Evolutionary conservation across 352 stramenopile species (phyloP), one percentile per base, ranked within the genome.

Genomic region (Globisporangium yorkense): DNA sequence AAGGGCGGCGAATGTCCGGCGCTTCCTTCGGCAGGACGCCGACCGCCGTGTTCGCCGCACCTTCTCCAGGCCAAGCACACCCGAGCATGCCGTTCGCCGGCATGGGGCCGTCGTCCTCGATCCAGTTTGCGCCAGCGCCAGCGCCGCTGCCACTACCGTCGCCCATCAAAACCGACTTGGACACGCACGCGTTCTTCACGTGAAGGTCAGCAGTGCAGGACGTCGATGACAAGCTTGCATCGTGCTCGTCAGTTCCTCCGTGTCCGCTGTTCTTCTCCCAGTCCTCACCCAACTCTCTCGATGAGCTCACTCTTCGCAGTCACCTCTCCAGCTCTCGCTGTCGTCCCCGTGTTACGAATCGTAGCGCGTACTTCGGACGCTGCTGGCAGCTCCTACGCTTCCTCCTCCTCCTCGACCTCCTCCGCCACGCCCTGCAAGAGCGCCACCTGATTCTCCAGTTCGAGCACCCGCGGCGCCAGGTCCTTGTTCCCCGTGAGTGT

Each of bases 111-210:
- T 6, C 5, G 18, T 20, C 45, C 2, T 18, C 41, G 41, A 31
- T 0, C 9, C 45, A 13, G 45, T 35, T 29, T n/a, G 15, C 12
- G 16, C 21, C 45, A 13, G 4, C 18, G 20, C 41, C 73, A 18
- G 87, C 75, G 35, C 69, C 80, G 35, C 64, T 90, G 46, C 80
- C 80, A 6, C 54, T 92, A 16, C 81, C 82, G 13, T 94, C 84
- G 43, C 81, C 81, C 10, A 92, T 94, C 62, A 94, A 94, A 57
- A 92, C 74, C 18, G 81, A 94, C 45, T 69, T 94, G 58, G 84
- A 92, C 63, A 94, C 84, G 29, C 81, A 91, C 53, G 76, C 84
- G 8, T 94, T 94, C 65, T 94, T 94, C 59, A 89, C 84, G 47
- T 93, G 72, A 84, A 37, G 33, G 61, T 18, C 18, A 24, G 27